These are phyloP conservation scores for Calonectria pseudoturangicola DNA, from an alignment of 2,329 filamentous ascomycete species.

Conservation along the genomic window DNA sequence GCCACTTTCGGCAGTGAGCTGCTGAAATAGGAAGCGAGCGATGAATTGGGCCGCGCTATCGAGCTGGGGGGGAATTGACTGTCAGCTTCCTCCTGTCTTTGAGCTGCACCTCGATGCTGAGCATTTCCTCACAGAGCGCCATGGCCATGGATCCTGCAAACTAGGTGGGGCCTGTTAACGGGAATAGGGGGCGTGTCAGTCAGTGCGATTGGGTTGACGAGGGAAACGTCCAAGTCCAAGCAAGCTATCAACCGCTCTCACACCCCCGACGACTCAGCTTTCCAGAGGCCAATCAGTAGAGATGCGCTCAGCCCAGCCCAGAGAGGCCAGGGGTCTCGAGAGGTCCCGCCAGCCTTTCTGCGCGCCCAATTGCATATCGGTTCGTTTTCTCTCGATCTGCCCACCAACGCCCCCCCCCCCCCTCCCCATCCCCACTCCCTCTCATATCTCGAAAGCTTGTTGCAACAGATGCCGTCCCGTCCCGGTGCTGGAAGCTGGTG, in stretches of 20 bases:
- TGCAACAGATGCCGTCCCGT: constrained; percentile 46
- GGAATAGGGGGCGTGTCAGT: constrained; percentile 21
- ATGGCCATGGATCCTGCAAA: constrained; percentile 37
- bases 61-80: background rate
- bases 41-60: background rate
- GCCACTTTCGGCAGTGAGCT: constrained; percentile 13
- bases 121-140: constrained; percentile 1
- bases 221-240: background rate
- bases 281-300: constrained; percentile 2
- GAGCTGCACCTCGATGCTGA: background rate
- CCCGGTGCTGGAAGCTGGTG: constrained; percentile 44
- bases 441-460: constrained; percentile 26
- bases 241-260: background rate
- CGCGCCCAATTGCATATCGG: constrained; percentile 17
- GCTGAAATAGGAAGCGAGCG: constrained; percentile 13
- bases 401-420: constrained; percentile 15
- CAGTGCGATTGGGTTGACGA: background rate
- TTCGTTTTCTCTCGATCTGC: constrained; percentile 7
- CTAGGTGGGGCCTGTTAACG: background rate
- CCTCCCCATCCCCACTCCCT: constrained; percentile 11
- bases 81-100: background rate
- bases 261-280: constrained; percentile 3
- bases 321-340: constrained; percentile 6
- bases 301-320: constrained; percentile 10
- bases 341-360: background rate